Evolutionary conservation across 768 basidiomycete species (phyloP).

Genomic region (Lactarius vividus): DNA sequence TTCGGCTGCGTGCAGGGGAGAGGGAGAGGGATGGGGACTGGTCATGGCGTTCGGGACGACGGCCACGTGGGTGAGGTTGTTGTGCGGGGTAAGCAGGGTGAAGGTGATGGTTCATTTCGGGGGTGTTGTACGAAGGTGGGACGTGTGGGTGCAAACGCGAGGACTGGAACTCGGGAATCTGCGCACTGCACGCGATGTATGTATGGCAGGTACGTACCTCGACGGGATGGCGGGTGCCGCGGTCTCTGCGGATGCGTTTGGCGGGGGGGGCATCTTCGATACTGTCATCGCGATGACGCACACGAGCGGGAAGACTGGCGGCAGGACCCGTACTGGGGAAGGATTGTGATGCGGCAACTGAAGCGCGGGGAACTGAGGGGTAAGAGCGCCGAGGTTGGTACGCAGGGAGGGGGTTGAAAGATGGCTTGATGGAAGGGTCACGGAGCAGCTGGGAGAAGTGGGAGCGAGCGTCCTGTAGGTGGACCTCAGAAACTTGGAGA

Average conservation of each 20-base stretch:
- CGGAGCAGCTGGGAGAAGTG: slow-evolving; percentile 26
- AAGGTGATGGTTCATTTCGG: slow-evolving; percentile 27
- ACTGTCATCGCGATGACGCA: slow-evolving; percentile 46
- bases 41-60: slow-evolving; percentile 26
- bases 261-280: slow-evolving; percentile 47
- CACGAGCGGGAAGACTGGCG: slow-evolving; percentile 36
- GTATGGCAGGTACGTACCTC: slow-evolving; percentile 30
- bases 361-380: slow-evolving; percentile 8
- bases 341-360: slow-evolving; percentile 28
- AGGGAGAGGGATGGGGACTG: slow-evolving; percentile 33
- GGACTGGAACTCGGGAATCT: slow-evolving; percentile 19
- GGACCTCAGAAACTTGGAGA: slow-evolving; percentile 22
- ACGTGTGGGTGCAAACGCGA: slow-evolving; percentile 30
- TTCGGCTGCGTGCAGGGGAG: slow-evolving; percentile 38
- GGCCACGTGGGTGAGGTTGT: slow-evolving; percentile 29
- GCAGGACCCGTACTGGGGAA: slow-evolving; percentile 40
- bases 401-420: slow-evolving; percentile 20
- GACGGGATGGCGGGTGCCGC: slow-evolving; percentile 35
- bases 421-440: slow-evolving; percentile 23
- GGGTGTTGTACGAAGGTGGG: slow-evolving; percentile 28
- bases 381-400: slow-evolving; percentile 20
- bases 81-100: slow-evolving; percentile 32
- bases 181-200: not conserved
- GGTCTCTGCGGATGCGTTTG: slow-evolving; percentile 46
- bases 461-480: slow-evolving; percentile 24